Base-by-base conservation (phyloP, 345 rosid genomes). In the Firmiana major region DNA sequence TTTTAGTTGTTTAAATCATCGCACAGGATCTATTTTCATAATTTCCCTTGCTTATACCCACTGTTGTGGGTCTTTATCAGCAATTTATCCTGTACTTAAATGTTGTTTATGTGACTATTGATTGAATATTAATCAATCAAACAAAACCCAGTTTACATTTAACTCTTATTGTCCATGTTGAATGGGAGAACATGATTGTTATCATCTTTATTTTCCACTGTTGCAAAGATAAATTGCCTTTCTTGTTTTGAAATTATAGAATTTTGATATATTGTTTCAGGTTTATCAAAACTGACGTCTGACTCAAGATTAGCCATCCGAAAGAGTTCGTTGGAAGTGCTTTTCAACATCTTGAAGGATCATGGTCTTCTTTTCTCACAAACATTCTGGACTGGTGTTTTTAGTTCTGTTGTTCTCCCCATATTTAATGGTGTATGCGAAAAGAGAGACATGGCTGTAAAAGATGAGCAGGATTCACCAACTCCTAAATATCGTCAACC, bases 281-380 rank as follows among this genome's bases (percentile, higher is more conserved):
- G 99, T 40, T 81, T 95, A 79, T 90, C 97, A 73, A 86, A 90
- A 73, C 83, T 95, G 76, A 92, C 98, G 55, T 89, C 91, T 48
- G 98, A 90, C 89, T 87, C 98, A 65, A 87, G 98, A 89, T 80
- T 86, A 70, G 86, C 91, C 59, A 95, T 95, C 77, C 90, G 92
- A 71, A 95, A 89, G 86, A 92, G 94, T 88, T 86, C 99, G 46
- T 79, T 93, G 86, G 97, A 95, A 89, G 94, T 95, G 63, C 93
- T 95, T 80, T 93, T 95, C 82, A 90, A 92, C 84, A 93, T 95
- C 83, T 85, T 95, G n/a, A 93, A 88, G 84, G 98, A 95, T 85
- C 99, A 95, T 69, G 99, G 99, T 58, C 93, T 91, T 85, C 90
- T 93, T 54, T 95, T 95, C 88, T 90, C 98, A n/a, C 81, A 68